Base-by-base conservation (phyloP, 768 basidiomycete species). In the Amanita brunnescens region DNA sequence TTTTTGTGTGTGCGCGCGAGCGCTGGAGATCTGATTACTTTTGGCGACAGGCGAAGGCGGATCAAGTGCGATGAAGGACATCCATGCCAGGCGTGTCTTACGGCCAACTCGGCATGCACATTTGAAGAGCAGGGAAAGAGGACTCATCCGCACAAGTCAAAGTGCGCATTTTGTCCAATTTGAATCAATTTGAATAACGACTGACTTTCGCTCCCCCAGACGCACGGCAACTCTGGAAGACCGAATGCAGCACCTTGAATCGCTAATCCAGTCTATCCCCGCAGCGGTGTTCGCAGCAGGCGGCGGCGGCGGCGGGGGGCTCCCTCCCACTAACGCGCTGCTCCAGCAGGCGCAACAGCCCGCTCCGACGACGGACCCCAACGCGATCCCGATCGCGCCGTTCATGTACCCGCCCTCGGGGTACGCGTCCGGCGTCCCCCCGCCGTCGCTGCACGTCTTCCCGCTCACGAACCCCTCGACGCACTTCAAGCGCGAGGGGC, bases 41-140 rank as follows among this genome's bases (percentile, higher is more conserved):
- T n/a, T n/a, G n/a, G n/a, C n/a, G n/a, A n/a, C 57, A 91, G 88
- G 16, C 85, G 88, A 49, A 74, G 89, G 59, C 72, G 89, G 60
- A 91, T 91, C 63, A 88, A 87, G 59, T 91, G 89, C 61, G 89
- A 91, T 58, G 89, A 91, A 63, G 89, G 89, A 0, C 87, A 90
- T 61, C 89, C 89, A 30, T 91, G 88, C 64, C 87, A 91, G 67
- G 87, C 88, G 10, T 91, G 89, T 64, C 66, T 90, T n/a, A 83
- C 84, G 5, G 85, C 88, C 9, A 85, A 77, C 60, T 88, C 88
- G 2, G 70, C 85, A 6, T 91, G 89, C 57, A 91, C 89, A 0
- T 91, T 91, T 59, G 89, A 91, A 65, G 89, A 91, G 65, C 85
- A 87, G 2, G 87, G 87, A 2, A 91, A 91, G 70, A 73, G 87